These are phyloP conservation scores for Blastobotrys serpentis DNA, from an alignment of 1,139 yeast genomes.

Conservation along the genomic window DNA sequence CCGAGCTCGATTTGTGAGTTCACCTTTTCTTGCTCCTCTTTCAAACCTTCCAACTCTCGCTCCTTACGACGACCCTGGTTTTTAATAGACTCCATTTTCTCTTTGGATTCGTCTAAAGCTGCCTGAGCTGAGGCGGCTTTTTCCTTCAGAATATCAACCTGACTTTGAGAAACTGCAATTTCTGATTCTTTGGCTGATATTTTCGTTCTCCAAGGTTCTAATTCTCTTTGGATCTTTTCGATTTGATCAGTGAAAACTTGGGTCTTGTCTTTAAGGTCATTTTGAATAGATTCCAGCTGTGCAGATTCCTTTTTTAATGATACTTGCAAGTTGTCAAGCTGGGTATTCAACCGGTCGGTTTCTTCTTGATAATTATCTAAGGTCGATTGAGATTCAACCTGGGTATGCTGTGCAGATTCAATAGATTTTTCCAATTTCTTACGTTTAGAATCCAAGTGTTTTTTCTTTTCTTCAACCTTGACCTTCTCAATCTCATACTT, in stretches of 20 bases:
- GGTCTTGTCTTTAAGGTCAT: conserved; percentile 71
- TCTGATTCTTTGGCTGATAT: conserved; percentile 65
- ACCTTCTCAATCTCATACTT: conserved; percentile 50
- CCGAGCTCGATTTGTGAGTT: conserved; percentile 58
- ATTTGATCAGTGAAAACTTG: conserved; percentile 62
- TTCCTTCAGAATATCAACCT: conserved; percentile 57
- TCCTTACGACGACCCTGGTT: conserved; percentile 57
- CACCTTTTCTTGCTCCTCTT: conserved; percentile 49
- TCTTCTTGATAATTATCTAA: conserved; percentile 49
- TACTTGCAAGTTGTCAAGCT: conserved; percentile 47
- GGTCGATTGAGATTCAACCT: conserved; percentile 49
- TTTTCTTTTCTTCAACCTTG: conserved; percentile 70
- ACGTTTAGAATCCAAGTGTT: conserved; percentile 56
- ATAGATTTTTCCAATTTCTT: conserved; percentile 58
- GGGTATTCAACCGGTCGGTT: conserved; percentile 34
- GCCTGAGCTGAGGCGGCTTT: conserved; percentile 47
- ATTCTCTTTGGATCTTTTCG: conserved; percentile 57
- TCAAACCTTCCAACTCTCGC: conserved; percentile 42
- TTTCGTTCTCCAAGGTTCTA: conserved; percentile 83
- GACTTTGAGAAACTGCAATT: conserved; percentile 62
- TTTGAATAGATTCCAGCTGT: conserved; percentile 60
- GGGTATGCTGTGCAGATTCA: conserved; percentile 40
- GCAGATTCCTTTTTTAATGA: conserved; percentile 54
- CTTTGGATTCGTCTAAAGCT: conserved; percentile 50
- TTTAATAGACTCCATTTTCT: conserved; percentile 49